These are phyloP conservation scores for Purshia tridentata DNA, from an alignment of 306 rosid species.

Conservation along the genomic window DNA sequence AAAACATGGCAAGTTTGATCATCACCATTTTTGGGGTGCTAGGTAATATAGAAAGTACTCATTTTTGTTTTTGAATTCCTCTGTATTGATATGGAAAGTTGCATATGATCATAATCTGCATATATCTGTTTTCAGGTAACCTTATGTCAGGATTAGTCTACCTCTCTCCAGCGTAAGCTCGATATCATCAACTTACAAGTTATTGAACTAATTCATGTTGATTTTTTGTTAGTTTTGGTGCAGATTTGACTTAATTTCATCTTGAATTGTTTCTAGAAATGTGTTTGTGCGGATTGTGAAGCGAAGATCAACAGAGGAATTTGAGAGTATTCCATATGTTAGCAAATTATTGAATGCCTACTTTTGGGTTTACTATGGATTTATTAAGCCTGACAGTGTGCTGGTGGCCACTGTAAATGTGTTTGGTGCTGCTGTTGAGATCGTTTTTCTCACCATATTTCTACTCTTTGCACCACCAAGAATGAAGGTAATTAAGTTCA, in stretches of 20 bases:
- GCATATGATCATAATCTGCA: not conserved
- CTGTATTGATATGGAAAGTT: not conserved
- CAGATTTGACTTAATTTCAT: not conserved
- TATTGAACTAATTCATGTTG: not conserved
- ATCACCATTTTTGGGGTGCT: constrained; percentile 10
- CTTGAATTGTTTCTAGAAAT: constrained; percentile 10
- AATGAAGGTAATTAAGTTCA: constrained; percentile 33
- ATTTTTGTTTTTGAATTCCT: not conserved
- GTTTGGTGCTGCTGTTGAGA: constrained; percentile 34
- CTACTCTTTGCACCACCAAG: constrained; percentile 32
- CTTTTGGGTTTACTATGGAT: constrained; percentile 36
- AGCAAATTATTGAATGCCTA: constrained; percentile 35
- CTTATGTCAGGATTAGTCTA: constrained; percentile 29
- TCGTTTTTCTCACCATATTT: constrained; percentile 31
- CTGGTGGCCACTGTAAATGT: constrained; percentile 30
- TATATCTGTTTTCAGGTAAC: constrained; percentile 22
- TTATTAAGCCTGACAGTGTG: constrained; percentile 28
- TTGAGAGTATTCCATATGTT: constrained; percentile 36
- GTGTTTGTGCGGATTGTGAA: constrained; percentile 28
- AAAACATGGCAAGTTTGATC: no score
- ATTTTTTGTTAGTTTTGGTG: not conserved
- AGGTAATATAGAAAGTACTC: not conserved
- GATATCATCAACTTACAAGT: not conserved
- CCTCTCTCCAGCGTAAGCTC: constrained; percentile 34
- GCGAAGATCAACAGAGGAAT: constrained; percentile 35